A percentile compares a stretch with the other conserved stretches of the same genome.
Conservation (phyloP, 441 rosid species). For the Jatropha multifida region DNA sequence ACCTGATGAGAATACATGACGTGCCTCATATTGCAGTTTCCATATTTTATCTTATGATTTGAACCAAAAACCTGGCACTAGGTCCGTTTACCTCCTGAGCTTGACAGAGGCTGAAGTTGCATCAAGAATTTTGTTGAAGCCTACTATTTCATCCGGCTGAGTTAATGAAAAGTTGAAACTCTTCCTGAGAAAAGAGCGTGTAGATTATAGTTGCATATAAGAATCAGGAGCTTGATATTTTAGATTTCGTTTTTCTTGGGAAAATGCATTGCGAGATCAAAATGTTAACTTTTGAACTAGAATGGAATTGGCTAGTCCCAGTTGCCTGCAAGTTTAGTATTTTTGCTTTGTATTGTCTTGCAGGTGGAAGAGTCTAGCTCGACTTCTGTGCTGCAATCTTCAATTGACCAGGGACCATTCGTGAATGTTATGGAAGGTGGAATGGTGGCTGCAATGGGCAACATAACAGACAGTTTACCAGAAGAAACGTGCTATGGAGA, state of each 20-base stretch:
- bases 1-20: not conserved
- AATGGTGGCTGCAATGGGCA: constrained; percentile 54
- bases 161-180: not conserved
- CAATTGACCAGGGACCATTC: constrained; percentile 59
- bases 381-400: constrained; percentile 33
- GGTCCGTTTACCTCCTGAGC: not conserved
- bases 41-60: not conserved
- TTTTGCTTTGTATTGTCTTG: constrained; percentile 6
- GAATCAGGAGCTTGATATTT: not conserved
- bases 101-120: not conserved
- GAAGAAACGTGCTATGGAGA: constrained; percentile 27
- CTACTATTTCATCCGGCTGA: not conserved
- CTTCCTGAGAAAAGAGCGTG: not conserved
- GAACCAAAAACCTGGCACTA: not conserved
- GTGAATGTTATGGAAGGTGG: constrained; percentile 54
- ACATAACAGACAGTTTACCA: constrained; percentile 22
- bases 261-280: not conserved
- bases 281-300: not conserved
- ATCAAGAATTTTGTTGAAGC: not conserved
- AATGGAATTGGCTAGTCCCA: not conserved
- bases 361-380: constrained; percentile 37
- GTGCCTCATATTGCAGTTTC: not conserved
- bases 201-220: not conserved
- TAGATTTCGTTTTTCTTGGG: not conserved
- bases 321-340: not conserved